Base-by-base conservation (phyloP, 352 stramenopile genomes). In the Phytophthora boehmeriae region DNA sequence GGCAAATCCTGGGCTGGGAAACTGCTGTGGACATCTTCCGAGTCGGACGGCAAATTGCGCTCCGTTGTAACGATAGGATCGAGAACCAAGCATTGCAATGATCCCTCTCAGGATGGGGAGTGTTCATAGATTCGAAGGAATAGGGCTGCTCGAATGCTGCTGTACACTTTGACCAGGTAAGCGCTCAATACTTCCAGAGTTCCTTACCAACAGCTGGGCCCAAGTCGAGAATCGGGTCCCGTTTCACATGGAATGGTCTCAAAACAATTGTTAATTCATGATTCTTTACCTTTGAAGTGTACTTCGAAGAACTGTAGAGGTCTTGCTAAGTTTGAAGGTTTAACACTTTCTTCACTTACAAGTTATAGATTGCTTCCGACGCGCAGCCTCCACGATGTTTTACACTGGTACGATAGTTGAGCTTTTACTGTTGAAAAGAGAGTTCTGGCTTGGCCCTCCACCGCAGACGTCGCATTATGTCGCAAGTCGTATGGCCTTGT, bases 11-110 rank as follows among this genome's bases (percentile, higher is more conserved):
- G 54, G 55, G 63, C 58, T 68, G 52, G 27, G n/a, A 14, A 5
- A 28, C 8, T 30, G 10, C 5, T 8, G 34, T 8, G 19, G n/a
- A n/a, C n/a, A 28, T 55, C 27, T 39, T 48, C 25, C 13, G 42
- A 27, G 10, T 52, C 56, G 42, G 51, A 61, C 62, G 48, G 49
- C 39, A 68, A 50, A 66, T 22, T 54, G 32, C 17, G 38, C 43
- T 19, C 34, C 54, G 44, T 66, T 25, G 59, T 68, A 58, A 73
- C 66, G 65, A 66, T 62, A 58, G 44, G 53, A 67, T 67, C 45
- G 41, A 30, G 41, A 36, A 23, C 50, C 52, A 36, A 45, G 62
- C 56, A 66, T 66, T 70, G 53, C 20, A 14, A 57, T 35, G 63
- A 72, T 68, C 27, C 10, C 46, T 48, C 34, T 59, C n/a, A 50